Percentiles rank a stretch among this genome's conserved stretches.
Evolutionary conservation across 2,329 filamentous ascomycete genomes (phyloP).

Genomic region (Colletotrichum lini): DNA sequence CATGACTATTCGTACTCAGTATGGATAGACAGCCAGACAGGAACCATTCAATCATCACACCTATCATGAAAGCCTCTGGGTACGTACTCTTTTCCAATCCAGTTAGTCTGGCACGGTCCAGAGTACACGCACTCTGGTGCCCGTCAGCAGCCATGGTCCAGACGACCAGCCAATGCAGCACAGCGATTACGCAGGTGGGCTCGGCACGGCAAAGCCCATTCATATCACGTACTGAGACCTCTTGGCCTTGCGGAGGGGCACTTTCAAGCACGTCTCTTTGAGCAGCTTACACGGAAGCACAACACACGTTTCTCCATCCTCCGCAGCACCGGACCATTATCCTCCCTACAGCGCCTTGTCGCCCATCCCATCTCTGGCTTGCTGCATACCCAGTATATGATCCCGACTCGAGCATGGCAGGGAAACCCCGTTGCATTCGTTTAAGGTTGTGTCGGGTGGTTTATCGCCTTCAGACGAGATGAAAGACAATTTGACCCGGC

Average conservation of each 20-base stretch:
- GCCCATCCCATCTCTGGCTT: not conserved
- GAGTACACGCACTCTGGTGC: conserved; percentile 3
- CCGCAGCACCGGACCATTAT: too few relatives aligned
- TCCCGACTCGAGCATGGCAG: not conserved
- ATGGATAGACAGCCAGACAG: too few relatives aligned
- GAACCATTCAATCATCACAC: not conserved
- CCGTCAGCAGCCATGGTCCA: conserved; percentile 13
- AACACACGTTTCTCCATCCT: not conserved
- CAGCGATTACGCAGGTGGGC: conserved; percentile 20
- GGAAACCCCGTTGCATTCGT: not conserved
- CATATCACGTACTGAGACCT: not conserved
- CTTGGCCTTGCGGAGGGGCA: not conserved
- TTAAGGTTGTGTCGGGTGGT: not conserved
- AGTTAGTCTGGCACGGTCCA: conserved; percentile 7
- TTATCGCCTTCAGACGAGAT: conserved; percentile 10
- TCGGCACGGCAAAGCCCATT: conserved; percentile 12
- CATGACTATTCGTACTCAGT: not conserved
- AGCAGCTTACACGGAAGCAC: conserved; percentile 5
- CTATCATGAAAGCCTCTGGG: not conserved
- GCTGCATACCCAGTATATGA: not conserved
- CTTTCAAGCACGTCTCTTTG: not conserved
- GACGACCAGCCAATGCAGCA: not conserved
- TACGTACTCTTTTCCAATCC: conserved; percentile 9
- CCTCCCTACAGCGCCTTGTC: not conserved
- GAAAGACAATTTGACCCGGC: not conserved